phyloP scores from a whole-genome alignment of 192 early-diverging fungal species.

The Coemansia nantahalensis region DNA sequence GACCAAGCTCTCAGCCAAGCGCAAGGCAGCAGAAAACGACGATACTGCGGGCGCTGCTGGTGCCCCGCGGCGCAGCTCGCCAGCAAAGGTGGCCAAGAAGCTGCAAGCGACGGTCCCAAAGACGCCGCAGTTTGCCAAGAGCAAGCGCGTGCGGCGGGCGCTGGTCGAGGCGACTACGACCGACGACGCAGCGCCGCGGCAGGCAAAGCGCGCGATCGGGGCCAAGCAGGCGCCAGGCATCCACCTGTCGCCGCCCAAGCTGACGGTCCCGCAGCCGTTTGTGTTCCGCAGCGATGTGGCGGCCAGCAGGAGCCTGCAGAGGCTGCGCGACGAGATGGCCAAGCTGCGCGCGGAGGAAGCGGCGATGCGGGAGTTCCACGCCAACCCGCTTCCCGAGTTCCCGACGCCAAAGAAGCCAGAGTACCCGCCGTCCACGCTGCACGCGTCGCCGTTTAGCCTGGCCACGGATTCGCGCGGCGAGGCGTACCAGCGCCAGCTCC shows the following conservation, averaged over 20 bases:
- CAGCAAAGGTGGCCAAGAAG: slow-evolving; percentile 9
- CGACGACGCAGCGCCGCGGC: not conserved
- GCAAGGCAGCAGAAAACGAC: slow-evolving; percentile 6
- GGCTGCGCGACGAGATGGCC: slow-evolving; percentile 54
- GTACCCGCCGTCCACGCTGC: slow-evolving; percentile 45
- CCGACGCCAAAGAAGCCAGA: slow-evolving; percentile 51
- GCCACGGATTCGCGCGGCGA: slow-evolving; percentile 55
- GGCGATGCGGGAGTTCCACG: slow-evolving; percentile 52
- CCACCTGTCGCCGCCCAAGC: slow-evolving; percentile 27
- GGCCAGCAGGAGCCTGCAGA: slow-evolving; percentile 53
- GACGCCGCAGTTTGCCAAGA: slow-evolving; percentile 49
- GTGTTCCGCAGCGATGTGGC: slow-evolving; percentile 63
- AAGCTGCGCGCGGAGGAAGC: slow-evolving; percentile 50
- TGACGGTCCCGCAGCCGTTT: slow-evolving; percentile 50
- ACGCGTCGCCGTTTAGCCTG: slow-evolving; percentile 60
- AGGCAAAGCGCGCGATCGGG: slow-evolving; percentile 2
- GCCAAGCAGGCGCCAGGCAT: not conserved
- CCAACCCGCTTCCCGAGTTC: slow-evolving; percentile 56
- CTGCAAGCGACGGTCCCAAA: slow-evolving; percentile 30
- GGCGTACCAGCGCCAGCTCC: slow-evolving; percentile 40
- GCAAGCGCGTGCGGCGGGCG: slow-evolving; percentile 31
- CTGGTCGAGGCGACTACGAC: not conserved
- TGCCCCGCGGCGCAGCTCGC: not conserved
- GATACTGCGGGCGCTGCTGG: not conserved
- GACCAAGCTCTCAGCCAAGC: slow-evolving; percentile 24